Base-by-base conservation (phyloP, 2,329 filamentous ascomycete species). In the Clarireedia hainanense region DNA sequence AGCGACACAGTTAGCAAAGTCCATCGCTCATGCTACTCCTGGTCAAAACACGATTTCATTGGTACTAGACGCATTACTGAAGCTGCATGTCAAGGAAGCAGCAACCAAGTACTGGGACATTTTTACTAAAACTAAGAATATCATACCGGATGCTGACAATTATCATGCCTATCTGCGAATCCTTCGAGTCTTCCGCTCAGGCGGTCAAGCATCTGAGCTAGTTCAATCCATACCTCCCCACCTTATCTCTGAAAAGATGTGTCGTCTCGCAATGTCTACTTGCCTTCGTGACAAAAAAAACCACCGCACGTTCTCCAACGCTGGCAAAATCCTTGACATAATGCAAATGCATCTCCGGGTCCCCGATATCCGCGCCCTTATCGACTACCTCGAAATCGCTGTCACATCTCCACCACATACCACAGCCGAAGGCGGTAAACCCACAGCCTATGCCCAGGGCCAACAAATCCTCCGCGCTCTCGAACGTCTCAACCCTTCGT, bases 231-330 rank as follows among this genome's bases (percentile, higher is more conserved):
- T 85, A 65, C 80, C 80, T 2, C 64, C 65, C 23, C 65, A 72
- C 6, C 63, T 74, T 58, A 67, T 80, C 40, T 71, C 68, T 55
- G 63, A 67, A 36, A 79, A 78, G 57, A 83, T 82, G 9, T 89
- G 91, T 72, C 80, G 81, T 52, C 79, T 89, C 47, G 89, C 86
- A 53, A 83, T 96, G 75, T 78, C 79, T 60, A 78, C 83, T 5
- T 96, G 91, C 69, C 73, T 82, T 24, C 80, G 85, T 56, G 90
- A 96, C 74, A 86, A 84, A 66, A 83, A 84, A 55, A 96, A 95
- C 68, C 75, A 70, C n/a, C 80, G 85, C 52, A 80, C 81, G 23
- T 79, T 95, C 61, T 71, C 75, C 3, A 78, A 86, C 61, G 86
- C 88, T 4, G 81, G 76, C 50, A 70, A 75, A 50, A 75, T 95